Conservation (phyloP, 2,329 filamentous ascomycete genomes). For the Hortaea werneckii region DNA sequence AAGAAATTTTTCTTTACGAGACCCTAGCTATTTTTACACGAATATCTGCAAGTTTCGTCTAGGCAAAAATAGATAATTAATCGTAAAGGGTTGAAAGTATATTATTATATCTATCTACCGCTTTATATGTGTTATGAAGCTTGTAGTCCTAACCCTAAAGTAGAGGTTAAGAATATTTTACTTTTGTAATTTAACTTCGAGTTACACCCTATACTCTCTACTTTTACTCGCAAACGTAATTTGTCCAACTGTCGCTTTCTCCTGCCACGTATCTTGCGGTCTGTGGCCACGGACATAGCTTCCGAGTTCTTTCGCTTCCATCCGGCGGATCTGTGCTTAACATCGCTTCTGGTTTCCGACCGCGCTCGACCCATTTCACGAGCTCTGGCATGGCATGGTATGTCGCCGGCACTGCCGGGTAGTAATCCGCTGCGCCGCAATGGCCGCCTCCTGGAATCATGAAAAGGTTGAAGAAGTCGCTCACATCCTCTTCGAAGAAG, state of each 20-base stretch:
- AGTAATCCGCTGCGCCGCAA: conserved; percentile 25
- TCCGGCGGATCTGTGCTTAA: conserved; percentile 22
- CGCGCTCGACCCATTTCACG: conserved; percentile 28
- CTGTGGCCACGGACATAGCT: conserved; percentile 25
- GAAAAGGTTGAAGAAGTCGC: conserved; percentile 27
- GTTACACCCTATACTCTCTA: not conserved
- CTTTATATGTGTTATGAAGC: too few species aligned
- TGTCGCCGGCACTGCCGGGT: conserved; percentile 24
- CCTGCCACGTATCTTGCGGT: conserved; percentile 20
- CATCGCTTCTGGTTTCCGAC: conserved; percentile 18
- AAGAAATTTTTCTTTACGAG: too few species aligned
- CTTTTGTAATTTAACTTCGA: too few species aligned
- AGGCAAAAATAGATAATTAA: too few species aligned
- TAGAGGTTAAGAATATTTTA: too few species aligned
- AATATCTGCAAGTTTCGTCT: too few species aligned
- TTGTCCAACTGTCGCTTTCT: conserved; percentile 15
- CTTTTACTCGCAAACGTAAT: conserved; percentile 15
- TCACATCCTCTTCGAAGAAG: conserved; percentile 15
- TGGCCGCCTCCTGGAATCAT: conserved; percentile 33
- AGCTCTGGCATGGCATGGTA: conserved; percentile 27
- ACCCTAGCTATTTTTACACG: too few species aligned
- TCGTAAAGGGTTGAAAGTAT: too few species aligned
- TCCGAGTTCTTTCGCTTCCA: conserved; percentile 23
- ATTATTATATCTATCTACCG: too few species aligned
- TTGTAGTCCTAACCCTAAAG: too few species aligned